Percentiles rank a stretch among this genome's conserved stretches.
phyloP scores from a whole-genome alignment of 2,329 filamentous ascomycete genomes.

The Tolypocladium ophioglossoides region DNA sequence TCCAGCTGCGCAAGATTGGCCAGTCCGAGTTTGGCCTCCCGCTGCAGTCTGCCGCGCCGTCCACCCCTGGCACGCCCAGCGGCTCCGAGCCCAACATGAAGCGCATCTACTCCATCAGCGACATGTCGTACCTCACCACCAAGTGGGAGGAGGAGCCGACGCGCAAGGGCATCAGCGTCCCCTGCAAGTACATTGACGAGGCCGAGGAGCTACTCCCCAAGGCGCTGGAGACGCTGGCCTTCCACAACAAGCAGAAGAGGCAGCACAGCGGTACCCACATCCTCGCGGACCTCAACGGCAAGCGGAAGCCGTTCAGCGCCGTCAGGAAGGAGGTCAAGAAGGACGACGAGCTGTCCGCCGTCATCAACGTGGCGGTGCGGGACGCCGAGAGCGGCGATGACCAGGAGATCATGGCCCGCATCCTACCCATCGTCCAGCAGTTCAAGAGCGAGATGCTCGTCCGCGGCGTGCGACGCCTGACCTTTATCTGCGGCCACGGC shows the following conservation, averaged over 20 bases:
- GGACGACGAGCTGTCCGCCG: constrained; percentile 75
- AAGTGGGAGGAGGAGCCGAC: constrained; percentile 66
- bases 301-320: constrained; percentile 43
- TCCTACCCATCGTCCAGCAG: constrained; percentile 64
- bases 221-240: constrained; percentile 74
- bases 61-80: constrained; percentile 68
- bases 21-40: constrained; percentile 83
- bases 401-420: constrained; percentile 65
- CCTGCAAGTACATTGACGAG: constrained; percentile 88
- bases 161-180: constrained; percentile 88
- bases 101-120: constrained; percentile 88
- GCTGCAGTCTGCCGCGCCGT: constrained; percentile 68
- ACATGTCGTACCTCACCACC: constrained; percentile 79
- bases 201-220: constrained; percentile 77
- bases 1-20: constrained; percentile 85
- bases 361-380: constrained; percentile 84
- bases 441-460: constrained; percentile 76
- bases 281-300: constrained; percentile 63
- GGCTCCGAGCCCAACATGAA: constrained; percentile 53
- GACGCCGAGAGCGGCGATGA: constrained; percentile 81
- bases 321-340: constrained; percentile 25
- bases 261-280: constrained; percentile 42
- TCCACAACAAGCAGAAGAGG: constrained; percentile 46
- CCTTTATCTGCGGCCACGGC: constrained; percentile 91
- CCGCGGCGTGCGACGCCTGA: constrained; percentile 77